Base-by-base conservation (phyloP, 176 grass and related monocot species). In the Rhynchospora pubera region DNA sequence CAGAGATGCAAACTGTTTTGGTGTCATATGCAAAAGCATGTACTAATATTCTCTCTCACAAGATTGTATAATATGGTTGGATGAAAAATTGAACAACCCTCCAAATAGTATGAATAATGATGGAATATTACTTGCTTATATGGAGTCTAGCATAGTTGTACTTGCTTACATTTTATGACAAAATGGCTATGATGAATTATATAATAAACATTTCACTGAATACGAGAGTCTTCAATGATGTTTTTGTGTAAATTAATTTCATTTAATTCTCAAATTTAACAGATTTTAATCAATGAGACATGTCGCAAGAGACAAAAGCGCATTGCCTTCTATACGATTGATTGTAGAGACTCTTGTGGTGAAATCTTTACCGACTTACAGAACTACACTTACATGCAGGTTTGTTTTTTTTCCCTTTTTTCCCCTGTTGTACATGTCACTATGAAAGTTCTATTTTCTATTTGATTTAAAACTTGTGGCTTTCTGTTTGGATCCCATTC, bases 311-410 rank as follows among this genome's bases (percentile, higher is more conserved):
- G 91, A 83, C 82, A 80, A 78, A 99, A 91, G 71, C 90, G 57
- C 64, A 88, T 95, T 90, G 96, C 90, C 69, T 95, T 99, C 88
- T 96, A 99, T 56, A 9, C 84, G 51, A 87, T 93, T 39, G 93
- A 96, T 58, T 99, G 97, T 69, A 93, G 89, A 73, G 93, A 89
- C 87, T 90, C 93, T 46, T 99, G 97, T 83, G 97, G 91, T 83
- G 97, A 99, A 89, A 99, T 99, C 81, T 99, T 99, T 91, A 84
- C 90, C 79, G 93, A 99, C 82, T 44, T 99, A 61, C 91, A 91
- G 84, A 91, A 90, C 26, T 87, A 96, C 85, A 90, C 70, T 66
- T 96, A 96, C 79, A 62, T 88, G 82, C 86, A 99, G 93, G 97
- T 99, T 64, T 79, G 64, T n/a, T 63, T 65, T 22, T 83, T n/a